Evolutionary conservation across 805 yeast genomes (phyloP), one percentile per base, ranked within the genome.

Genomic region (Teunomyces gatunensis): DNA sequence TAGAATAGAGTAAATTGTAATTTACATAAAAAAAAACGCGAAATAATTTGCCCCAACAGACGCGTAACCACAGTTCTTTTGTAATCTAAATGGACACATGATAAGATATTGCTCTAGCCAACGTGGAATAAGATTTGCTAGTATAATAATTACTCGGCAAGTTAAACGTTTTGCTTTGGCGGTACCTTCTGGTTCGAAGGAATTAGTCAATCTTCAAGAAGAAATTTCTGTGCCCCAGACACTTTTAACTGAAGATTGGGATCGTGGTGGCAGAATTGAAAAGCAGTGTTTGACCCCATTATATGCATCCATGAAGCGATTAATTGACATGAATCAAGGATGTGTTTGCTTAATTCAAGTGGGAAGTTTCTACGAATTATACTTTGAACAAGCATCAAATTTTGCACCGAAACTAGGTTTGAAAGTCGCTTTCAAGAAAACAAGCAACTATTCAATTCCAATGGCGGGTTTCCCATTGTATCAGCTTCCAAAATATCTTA

Each of bases 381-480:
- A 94, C 60, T 89, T 87, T 59, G 91, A 91, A 45, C 96, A 90
- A 51, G 98, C 98, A 1, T 80, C 81, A 7, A 75, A 74, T 39
- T 83, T 77, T 60, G 96, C 89, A 0, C 84, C 87, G 1, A 64
- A 79, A 45, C 65, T 94, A 46, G 90, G 90, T 25, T 64, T 92
- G 25, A 83, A 87, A 41, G 74, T 90, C 2, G 86, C 96, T 0
- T 71, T 70, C 32, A 77, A 79, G 56, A 69, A 69, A 46, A 75
- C 80, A 34, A 68, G 69, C 47, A 71, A 71, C 25, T 56, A 56
- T 47, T 43, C 49, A 3, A 76, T 86, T 0, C 81, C 96, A 0
- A 89, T 94, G 87, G 89, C 97, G 0, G 99, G 99, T 0, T 94
- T 94, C 57, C 99, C 99, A 0, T 72, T 79, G 4, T 66, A 69